phyloP scores from a whole-genome alignment of 345 rosid genomes.

The Arabis hirsuta region DNA sequence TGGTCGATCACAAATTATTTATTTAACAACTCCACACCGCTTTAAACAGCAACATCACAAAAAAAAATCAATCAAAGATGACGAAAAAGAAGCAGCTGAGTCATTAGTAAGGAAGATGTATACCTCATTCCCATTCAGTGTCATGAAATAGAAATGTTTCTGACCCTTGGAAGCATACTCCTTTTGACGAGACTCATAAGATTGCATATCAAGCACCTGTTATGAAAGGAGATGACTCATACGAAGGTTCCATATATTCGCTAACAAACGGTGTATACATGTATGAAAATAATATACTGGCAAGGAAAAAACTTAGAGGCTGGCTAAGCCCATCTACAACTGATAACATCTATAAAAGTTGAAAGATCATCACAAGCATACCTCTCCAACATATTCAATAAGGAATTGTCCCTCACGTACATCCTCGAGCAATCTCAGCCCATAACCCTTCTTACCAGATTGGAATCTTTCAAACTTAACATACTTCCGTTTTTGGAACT shows the following conservation, averaged over 20 bases:
- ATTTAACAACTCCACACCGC: conserved; percentile 19
- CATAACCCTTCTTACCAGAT: conserved; percentile 96
- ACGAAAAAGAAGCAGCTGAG: conserved; percentile 15
- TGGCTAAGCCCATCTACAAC: conserved; percentile 17
- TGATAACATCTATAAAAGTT: conserved; percentile 30
- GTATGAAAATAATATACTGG: conserved; percentile 9
- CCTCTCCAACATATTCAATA: conserved; percentile 99
- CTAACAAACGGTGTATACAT: neutral
- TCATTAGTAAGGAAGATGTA: conserved; percentile 30
- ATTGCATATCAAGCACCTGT: conserved; percentile 96
- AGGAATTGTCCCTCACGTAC: conserved; percentile 80
- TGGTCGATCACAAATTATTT: neutral
- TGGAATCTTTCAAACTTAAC: conserved; percentile 70
- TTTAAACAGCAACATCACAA: conserved; percentile 13
- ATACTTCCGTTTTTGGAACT: conserved; percentile 92
- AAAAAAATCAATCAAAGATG: conserved; percentile 26
- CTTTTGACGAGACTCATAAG: conserved; percentile 81
- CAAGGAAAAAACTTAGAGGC: conserved; percentile 11
- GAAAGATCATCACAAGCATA: conserved; percentile 42
- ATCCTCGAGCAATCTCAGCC: conserved; percentile 76
- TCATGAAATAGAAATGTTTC: conserved; percentile 99
- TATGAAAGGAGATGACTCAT: neutral
- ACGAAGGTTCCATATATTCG: neutral
- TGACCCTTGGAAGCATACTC: conserved; percentile 92
- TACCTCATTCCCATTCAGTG: conserved; percentile 96